Evolutionary conservation across 352 stramenopile species (phyloP).

Genomic region (Globisporangium solare): DNA sequence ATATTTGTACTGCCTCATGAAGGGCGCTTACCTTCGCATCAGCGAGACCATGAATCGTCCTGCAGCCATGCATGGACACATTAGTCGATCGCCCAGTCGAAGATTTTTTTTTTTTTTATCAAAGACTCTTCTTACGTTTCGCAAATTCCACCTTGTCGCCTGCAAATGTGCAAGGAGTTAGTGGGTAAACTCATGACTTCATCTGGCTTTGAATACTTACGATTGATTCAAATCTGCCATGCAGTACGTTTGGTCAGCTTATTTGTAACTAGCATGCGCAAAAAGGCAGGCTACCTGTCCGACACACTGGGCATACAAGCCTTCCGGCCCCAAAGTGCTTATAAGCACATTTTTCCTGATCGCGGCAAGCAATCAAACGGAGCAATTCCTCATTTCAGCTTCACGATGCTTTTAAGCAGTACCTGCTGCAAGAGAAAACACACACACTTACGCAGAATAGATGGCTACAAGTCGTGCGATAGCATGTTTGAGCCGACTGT

Average conservation of each 20-base stretch:
- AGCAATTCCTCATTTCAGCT: background rate
- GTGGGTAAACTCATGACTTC: background rate
- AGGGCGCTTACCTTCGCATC: conserved; percentile 45
- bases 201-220: conserved; percentile 21
- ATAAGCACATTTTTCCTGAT: conserved; percentile 81
- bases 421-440: background rate
- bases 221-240: conserved; percentile 44
- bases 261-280: background rate
- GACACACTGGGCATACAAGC: conserved; percentile 58
- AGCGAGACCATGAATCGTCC: conserved; percentile 59
- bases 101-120: no score
- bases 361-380: background rate
- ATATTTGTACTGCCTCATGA: background rate
- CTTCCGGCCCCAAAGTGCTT: conserved; percentile 70
- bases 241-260: background rate
- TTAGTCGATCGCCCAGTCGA: background rate
- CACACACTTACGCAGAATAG: conserved; percentile 55
- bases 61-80: conserved; percentile 10
- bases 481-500: conserved; percentile 73
- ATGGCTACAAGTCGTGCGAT: conserved; percentile 70
- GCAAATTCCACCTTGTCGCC: conserved; percentile 42
- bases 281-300: conserved; percentile 25
- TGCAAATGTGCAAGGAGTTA: conserved; percentile 10
- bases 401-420: background rate
- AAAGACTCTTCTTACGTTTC: conserved; percentile 42